Conservation (phyloP, 306 rosid genomes). For the Biancaea sappan region DNA sequence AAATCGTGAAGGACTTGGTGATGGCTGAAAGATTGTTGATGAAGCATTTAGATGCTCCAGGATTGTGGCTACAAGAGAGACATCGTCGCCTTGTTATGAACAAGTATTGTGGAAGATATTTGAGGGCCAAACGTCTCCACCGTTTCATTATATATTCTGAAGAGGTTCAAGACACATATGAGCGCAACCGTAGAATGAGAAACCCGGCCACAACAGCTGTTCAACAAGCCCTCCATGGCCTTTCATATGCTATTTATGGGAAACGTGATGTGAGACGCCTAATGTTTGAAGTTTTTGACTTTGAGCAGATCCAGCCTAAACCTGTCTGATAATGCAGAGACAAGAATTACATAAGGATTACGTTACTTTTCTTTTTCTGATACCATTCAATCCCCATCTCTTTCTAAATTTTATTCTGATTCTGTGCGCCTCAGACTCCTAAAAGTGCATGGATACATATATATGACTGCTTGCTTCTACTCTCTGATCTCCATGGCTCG, state of each 20-base stretch:
- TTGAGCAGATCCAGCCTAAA: slow-evolving; percentile 92
- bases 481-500: slow-evolving; percentile 5
- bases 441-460: neutral
- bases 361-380: slow-evolving; percentile 10
- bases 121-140: slow-evolving; percentile 83
- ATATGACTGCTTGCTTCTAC: neutral
- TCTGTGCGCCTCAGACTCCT: neutral
- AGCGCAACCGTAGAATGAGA: slow-evolving; percentile 76
- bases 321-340: slow-evolving; percentile 52
- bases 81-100: slow-evolving; percentile 88
- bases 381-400: neutral
- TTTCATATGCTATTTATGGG: slow-evolving; percentile 83
- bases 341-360: slow-evolving; percentile 1
- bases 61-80: slow-evolving; percentile 82
- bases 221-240: slow-evolving; percentile 93
- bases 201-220: slow-evolving; percentile 88
- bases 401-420: slow-evolving; percentile 12
- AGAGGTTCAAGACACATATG: slow-evolving; percentile 61
- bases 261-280: slow-evolving; percentile 92
- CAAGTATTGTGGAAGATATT: slow-evolving; percentile 83
- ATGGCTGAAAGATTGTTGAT: slow-evolving; percentile 94
- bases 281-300: slow-evolving; percentile 93
- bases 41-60: slow-evolving; percentile 99
- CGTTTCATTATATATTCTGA: slow-evolving; percentile 58
- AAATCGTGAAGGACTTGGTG: slow-evolving; percentile 70